Evolutionary conservation across 768 basidiomycete species (phyloP), one percentile per base, ranked within the genome.

Genomic region (Hebeloma cylindrosporum): DNA sequence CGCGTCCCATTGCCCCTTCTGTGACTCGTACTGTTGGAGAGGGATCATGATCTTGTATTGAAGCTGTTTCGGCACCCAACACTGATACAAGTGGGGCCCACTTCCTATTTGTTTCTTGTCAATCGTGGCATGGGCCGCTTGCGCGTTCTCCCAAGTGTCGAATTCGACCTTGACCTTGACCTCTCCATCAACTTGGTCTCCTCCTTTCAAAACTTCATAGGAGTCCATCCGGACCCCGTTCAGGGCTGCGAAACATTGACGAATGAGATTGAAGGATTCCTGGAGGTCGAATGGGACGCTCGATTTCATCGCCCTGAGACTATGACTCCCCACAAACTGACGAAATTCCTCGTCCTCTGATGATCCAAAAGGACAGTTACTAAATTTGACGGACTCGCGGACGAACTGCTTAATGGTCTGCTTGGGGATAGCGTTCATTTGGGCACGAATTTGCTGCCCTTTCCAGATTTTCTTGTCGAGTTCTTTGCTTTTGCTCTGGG

Each of bases 41-140:
- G 77, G 68, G 32, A 82, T 72, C 21, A 60, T 65, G 30, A 79
- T 72, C 10, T 68, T 66, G 58, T 80, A 84, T 37, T 73, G 64
- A 50, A 77, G 65, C 0, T 78, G 74, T 51, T 72, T 65, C 0
- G 77, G 76, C 40, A 5, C 48, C 48, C 45, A n/a, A 40, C 9
- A n/a, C 29, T 35, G 28, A 40, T 45, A 3, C 3, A 9, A 9
- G 48, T 25, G 10, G 14, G 10, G 25, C n/a, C n/a, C n/a, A 29
- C n/a, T 11, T 9, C 40, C 41, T 23, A 40, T 14, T 7, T 56
- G 55, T 23, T 57, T 66, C 5, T 61, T 59, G 4, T 63, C 57
- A 27, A 82, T 63, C 14, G 45, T 52, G 4, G 64, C 62, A 18
- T 68, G 59, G 5, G 72, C 72, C 1, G 48, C 39, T 30, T 77